Evolutionary conservation across 1,284 basidiomycete genomes (phyloP), one percentile per base, ranked within the genome.

Genomic region (Heterobasidion occidentale): DNA sequence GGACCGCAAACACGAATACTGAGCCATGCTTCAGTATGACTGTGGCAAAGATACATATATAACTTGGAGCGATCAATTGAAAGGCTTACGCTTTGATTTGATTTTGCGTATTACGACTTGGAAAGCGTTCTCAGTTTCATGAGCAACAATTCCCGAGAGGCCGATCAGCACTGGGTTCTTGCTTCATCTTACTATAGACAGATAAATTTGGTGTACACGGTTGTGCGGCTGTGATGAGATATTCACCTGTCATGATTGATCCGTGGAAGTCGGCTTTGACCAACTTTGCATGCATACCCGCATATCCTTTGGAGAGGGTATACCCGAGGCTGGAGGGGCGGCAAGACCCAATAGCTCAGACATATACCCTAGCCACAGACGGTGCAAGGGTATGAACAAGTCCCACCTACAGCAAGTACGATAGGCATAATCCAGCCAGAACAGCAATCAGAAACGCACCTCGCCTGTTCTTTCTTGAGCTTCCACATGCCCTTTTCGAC

Each of bases 311-410:
- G 68, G 62, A 27, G 71, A 68, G 9, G 73, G 68, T 14, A 65
- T 56, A 1, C 66, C 55, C 7, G 65, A 58, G 9, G 67, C 54
- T n/a, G 76, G 75, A 11, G 69, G 69, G 36, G 67, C 70, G 2
- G 75, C 65, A 0, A 94, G 72, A 9, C 75, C 78, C 7, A 94
- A 76, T 14, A 94, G 74, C 65, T 94, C 92, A 1, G 87, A 85
- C 81, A 93, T 90, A 68, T 94, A 94, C 7, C 83, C 88, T 67
- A 90, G 74, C 92, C 92, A 94, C n/a, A 94, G 72, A n/a, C 77
- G 78, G 67, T 92, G 86, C 38, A 94, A 68, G 0, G 88, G 86
- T 7, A 89, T 56, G 60, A 93, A 89, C 3, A 84, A 67, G 1
- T 77, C 72, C 63, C 84, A 94, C 65, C 89, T 90, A 57, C 9